These are phyloP conservation scores for Gossypium thurberi DNA, from an alignment of 345 rosid species.

Conservation along the genomic window DNA sequence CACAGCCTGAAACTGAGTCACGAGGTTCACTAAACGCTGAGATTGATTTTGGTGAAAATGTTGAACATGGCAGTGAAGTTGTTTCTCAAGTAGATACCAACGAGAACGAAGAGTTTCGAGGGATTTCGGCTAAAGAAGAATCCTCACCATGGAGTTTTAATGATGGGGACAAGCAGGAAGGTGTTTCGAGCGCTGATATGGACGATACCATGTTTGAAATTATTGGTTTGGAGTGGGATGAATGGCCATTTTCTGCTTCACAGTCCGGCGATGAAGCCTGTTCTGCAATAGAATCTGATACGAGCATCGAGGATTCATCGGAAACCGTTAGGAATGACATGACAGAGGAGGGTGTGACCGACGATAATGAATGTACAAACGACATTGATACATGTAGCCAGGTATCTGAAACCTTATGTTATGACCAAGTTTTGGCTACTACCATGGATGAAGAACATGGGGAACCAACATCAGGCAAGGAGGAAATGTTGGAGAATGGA, in stretches of 20 bases:
- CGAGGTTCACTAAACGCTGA: slow-evolving; percentile 36
- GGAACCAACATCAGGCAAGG: slow-evolving; percentile 12
- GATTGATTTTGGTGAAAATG: slow-evolving; percentile 24
- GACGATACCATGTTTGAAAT: slow-evolving; percentile 22
- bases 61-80: background rate
- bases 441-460: slow-evolving; percentile 16
- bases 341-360: slow-evolving; percentile 22
- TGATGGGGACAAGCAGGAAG: slow-evolving; percentile 19
- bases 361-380: slow-evolving; percentile 25
- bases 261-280: slow-evolving; percentile 20
- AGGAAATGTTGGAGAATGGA: slow-evolving; percentile 11
- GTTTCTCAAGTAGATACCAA: slow-evolving; percentile 2
- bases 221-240: slow-evolving; percentile 51
- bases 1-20: slow-evolving; percentile 17
- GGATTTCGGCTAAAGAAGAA: slow-evolving; percentile 16
- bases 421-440: slow-evolving; percentile 18
- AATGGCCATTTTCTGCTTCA: slow-evolving; percentile 15
- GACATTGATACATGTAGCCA: slow-evolving; percentile 20
- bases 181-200: slow-evolving; percentile 14
- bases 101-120: slow-evolving; percentile 10
- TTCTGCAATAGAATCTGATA: slow-evolving; percentile 19
- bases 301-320: slow-evolving; percentile 10
- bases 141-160: background rate
- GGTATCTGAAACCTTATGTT: slow-evolving; percentile 3
- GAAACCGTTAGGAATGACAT: slow-evolving; percentile 9